Evolutionary conservation across 2,329 filamentous ascomycete species (phyloP), one percentile per base, ranked within the genome.

Genomic region (Ambrosiella xylebori): DNA sequence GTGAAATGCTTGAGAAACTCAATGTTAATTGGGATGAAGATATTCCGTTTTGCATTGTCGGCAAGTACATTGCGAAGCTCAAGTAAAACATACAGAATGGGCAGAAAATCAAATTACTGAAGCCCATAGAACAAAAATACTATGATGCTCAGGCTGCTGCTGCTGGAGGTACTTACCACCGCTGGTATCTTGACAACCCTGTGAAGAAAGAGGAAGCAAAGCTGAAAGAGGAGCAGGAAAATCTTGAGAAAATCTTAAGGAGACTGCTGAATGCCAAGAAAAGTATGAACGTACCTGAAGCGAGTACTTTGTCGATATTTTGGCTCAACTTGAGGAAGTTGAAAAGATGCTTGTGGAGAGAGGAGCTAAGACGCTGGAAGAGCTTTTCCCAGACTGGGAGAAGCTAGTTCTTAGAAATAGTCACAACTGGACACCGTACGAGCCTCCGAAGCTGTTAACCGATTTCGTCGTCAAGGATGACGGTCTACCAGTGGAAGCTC

Each of bases 351-450:
- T 91, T 17, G 47, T 83, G 1, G 67, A 69, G 3, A 79, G 74
- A 59, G 81, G 78, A 0, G 86, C 77, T 1, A 88, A 88, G 68
- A 76, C 77, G 0, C 89, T 86, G 65, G 65, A 68, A 11, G 78
- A 89, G 52, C 69, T 88, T 6, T 68, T 85, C 66, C 84, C 84
- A 0, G 70, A 79, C 1, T 67, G 75, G 58, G 36, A 13, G 44
- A 35, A 35, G 36, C 13, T 1, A 8, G 36, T 4, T 17, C n/a
- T 4, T 60, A 64, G 45, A 61, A 35, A 38, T 13, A 38, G 12
- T 13, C 19, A 41, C 54, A 64, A 66, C 39, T 37, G 61, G 3
- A 66, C 68, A 45, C 67, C 70, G 1, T 85, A 80, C 64, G 66
- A 71, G 4, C 19, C 40, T 8, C 44, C 44, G 44, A 47, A 47